Evolutionary conservation across 345 rosid genomes (phyloP), one percentile per base, ranked within the genome.

Genomic region (Eucalyptus regnans): DNA sequence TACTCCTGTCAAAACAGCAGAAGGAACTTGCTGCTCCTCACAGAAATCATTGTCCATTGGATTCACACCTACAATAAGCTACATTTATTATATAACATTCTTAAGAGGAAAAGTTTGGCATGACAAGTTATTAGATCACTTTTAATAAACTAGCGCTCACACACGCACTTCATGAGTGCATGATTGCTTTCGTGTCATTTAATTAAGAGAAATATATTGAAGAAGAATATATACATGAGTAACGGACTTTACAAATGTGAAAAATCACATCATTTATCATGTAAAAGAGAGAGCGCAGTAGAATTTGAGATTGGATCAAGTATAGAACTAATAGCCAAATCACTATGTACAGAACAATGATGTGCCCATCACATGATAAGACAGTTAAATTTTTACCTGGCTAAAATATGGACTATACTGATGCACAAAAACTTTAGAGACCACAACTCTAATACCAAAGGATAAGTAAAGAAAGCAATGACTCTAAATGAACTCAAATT

Each of bases 1-100:
- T 71, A 95, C 68, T 50, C 93, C 89, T 33, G 88, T 92, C 86
- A 95, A 25, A n/a, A 88, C 27, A 80, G 90, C 97, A 89, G 93
- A 80, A 49, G 95, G 95, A 86, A 90, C 91, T 88, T 92, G 87
- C 88, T 87, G 91, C 90, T 88, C 93, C 90, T 92, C 94, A 86
- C 10, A 66, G 46, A 80, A 89, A 87, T 90, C 93, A 54, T 58
- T 52, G 80, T 92, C 95, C 95, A 93, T 90, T 52, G 51, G 58
- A 46, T 89, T 87, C 84, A 52, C 85, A 56, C 56, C 89, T 88
- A 87, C 22, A 76, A 71, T 84, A 51, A 52, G 71, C 18, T 20
- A 51, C 5, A 23, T 56, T 41, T 14, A 54, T 54, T 43, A 49
- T 51, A 86, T 51, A n/a, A 86, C 64, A 86, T 50, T 33, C 62